phyloP scores from a whole-genome alignment of 306 rosid genomes.

The Glycine latifolia region DNA sequence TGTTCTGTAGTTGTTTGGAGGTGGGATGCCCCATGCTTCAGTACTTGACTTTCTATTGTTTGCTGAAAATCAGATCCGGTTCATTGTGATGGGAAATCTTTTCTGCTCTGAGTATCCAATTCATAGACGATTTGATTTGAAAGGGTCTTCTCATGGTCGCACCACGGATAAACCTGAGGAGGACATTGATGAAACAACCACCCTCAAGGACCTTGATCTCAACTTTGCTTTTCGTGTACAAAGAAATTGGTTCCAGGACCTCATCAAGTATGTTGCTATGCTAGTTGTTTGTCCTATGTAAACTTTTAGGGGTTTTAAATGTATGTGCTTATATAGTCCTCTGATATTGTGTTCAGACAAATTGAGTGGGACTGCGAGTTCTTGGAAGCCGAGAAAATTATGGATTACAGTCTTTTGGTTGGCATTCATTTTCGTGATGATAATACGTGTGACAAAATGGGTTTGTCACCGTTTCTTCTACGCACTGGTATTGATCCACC shows the following conservation, averaged over 20 bases:
- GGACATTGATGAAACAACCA: conserved; percentile 97
- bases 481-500: conserved; percentile 76
- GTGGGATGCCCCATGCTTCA: conserved; percentile 23
- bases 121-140: conserved; percentile 93
- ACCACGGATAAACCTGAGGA: conserved; percentile 86
- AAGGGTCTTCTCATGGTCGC: conserved; percentile 99
- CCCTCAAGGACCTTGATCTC: conserved; percentile 96
- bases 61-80: conserved; percentile 71
- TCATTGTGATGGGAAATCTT: conserved; percentile 98
- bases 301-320: not conserved
- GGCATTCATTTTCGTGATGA: conserved; percentile 96
- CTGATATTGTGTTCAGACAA: conserved; percentile 67
- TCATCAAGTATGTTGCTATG: conserved; percentile 68
- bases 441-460: conserved; percentile 78
- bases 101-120: conserved; percentile 97
- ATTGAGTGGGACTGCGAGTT: conserved; percentile 91
- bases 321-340: conserved; percentile 38
- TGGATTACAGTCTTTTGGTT: conserved; percentile 98
- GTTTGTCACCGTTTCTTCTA: conserved; percentile 82
- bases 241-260: conserved; percentile 76
- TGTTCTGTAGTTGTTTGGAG: conserved; percentile 12
- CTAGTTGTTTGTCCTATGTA: not conserved
- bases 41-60: conserved; percentile 24
- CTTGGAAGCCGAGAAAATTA: conserved; percentile 94
- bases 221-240: conserved; percentile 89